A percentile compares a stretch with the other conserved stretches of the same genome.
Evolutionary conservation across 2,329 filamentous ascomycete species (phyloP).

Genomic region (Neonectria hederae): DNA sequence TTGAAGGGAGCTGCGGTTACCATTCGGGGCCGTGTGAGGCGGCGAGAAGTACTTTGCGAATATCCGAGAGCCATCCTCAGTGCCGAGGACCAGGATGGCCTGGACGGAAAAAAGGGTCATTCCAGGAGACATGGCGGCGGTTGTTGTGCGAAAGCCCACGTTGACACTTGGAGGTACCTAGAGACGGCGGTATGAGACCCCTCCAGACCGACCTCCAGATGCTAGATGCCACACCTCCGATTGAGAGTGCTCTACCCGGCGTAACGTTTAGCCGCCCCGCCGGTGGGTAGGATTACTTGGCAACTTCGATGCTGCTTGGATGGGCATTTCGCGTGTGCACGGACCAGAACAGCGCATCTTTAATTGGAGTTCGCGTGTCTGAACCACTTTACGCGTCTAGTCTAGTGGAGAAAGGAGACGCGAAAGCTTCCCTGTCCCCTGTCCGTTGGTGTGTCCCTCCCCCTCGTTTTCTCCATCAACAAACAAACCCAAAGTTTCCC

Average conservation of each 20-base stretch:
- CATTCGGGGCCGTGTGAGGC: slow-evolving; percentile 61
- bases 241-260: slow-evolving; percentile 36
- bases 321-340: slow-evolving; percentile 39
- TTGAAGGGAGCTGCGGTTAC: slow-evolving; percentile 40
- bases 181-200: slow-evolving; percentile 39
- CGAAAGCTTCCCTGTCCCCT: slow-evolving; percentile 33
- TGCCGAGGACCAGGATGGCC: slow-evolving; percentile 80
- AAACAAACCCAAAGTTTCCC: slow-evolving; percentile 31
- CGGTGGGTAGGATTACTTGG: neutral
- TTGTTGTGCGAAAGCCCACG: slow-evolving; percentile 25
- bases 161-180: slow-evolving; percentile 29
- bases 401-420: slow-evolving; percentile 29
- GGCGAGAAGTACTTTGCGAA: slow-evolving; percentile 90
- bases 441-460: slow-evolving; percentile 34
- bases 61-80: slow-evolving; percentile 89
- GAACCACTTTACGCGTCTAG: slow-evolving; percentile 55
- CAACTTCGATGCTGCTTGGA: neutral
- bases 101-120: slow-evolving; percentile 81
- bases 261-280: slow-evolving; percentile 46
- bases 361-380: slow-evolving; percentile 24
- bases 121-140: slow-evolving; percentile 71
- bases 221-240: slow-evolving; percentile 40
- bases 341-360: slow-evolving; percentile 26
- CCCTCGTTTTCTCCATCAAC: slow-evolving; percentile 41
- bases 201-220: slow-evolving; percentile 47